Evolutionary conservation across 2,329 filamentous ascomycete species (phyloP), one percentile per base, ranked within the genome.

Genomic region (Leptographium wingfieldii): DNA sequence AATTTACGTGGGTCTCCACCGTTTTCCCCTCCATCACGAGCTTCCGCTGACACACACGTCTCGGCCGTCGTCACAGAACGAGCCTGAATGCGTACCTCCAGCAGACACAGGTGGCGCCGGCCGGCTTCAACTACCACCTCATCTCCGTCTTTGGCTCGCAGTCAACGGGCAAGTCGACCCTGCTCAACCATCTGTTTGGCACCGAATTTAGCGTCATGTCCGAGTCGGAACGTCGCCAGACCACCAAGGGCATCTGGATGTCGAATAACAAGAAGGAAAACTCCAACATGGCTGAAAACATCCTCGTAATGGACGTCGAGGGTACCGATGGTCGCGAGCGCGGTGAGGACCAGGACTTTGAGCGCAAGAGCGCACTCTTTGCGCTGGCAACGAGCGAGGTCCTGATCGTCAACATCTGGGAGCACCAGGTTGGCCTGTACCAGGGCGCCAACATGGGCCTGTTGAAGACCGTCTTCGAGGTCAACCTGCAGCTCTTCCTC

Each of bases 181-280:
- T 99, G 54, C 84, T 99, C 65, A 99, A 99, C 77, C 81, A 92
- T 74, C 85, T 99, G 60, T 99, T 99, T 72, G 90, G 90, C 64
- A 99, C 94, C 66, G 82, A 92, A 60, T 99, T 99, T 76, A 92
- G 90, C 66, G 92, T 99, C 71, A 99, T 99, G 94, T 90, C 90
- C 67, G 94, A 99, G 79, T 81, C 85, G 63, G 91, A 96, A 73
- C 84, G 94, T 65, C 86, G 91, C 63, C 94, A 99, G 79, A 99
- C 94, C 0, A 99, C 94, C 53, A 99, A 97, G 78, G 94, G 94
- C 70, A 99, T 99, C 71, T 99, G 94, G 94, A 87, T 99, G 87
- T 95, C 92, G 65, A 95, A 96, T 78, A 97, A 97, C 75, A 96
- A 95, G 77, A 79, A 80, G 66, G 73, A 76, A 65, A 74, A 72